Percentiles rank a stretch among this genome's conserved stretches.
phyloP scores from a whole-genome alignment of 108 stramenopile genomes.

The Cyclotella choctawhatcheeana region DNA sequence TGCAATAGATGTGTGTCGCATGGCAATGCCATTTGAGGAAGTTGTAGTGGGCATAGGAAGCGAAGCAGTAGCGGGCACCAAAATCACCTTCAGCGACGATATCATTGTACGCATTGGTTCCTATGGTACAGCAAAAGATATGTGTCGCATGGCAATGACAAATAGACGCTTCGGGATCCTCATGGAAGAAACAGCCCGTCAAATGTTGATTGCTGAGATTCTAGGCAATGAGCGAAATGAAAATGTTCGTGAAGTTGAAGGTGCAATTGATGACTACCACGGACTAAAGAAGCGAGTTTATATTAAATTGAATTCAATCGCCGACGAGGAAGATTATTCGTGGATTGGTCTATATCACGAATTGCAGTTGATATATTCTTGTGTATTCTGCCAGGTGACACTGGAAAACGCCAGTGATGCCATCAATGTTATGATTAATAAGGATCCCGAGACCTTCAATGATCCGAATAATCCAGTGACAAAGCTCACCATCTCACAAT shows the following conservation, averaged over 20 bases:
- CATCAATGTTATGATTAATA: neutral
- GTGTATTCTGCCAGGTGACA: neutral
- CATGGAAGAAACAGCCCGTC: neutral
- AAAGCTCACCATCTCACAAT: no score
- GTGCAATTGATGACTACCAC: no score
- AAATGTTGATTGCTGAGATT: neutral
- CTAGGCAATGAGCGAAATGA: no score
- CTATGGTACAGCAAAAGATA: neutral
- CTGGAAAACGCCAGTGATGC: neutral
- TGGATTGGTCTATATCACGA: neutral
- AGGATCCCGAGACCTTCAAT: no score
- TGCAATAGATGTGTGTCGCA: neutral
- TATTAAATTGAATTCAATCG: no score
- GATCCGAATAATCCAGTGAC: no score
- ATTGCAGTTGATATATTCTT: neutral
- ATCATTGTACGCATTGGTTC: constrained; percentile 5
- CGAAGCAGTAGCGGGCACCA: no score
- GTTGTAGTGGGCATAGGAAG: no score
- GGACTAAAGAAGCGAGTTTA: no score
- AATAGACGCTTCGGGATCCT: neutral
- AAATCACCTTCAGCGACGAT: constrained; percentile 3
- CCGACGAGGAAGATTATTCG: neutral
- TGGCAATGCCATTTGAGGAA: neutral
- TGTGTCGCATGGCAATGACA: neutral
- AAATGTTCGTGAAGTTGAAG: no score